A percentile compares a stretch with the other conserved stretches of the same genome.
Evolutionary conservation across 192 early-diverging fungal genomes (phyloP).

Genomic region (Coemansia sp.): DNA sequence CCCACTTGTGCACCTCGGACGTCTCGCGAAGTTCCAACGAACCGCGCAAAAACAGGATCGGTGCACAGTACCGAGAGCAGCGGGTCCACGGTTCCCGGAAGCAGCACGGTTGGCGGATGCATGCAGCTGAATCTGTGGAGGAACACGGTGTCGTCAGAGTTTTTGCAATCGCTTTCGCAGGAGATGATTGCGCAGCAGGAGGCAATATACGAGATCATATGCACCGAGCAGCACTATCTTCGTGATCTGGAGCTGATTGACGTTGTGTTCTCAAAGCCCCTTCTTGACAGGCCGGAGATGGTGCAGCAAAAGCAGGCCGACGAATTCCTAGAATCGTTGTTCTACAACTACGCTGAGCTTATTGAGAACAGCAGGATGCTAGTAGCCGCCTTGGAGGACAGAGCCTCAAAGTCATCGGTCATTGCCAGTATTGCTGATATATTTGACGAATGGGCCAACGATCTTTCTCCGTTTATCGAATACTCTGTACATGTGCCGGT

Average conservation of each 20-base stretch:
- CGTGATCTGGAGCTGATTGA: slow-evolving; percentile 81
- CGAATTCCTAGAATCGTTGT: slow-evolving; percentile 70
- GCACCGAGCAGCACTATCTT: slow-evolving; percentile 87
- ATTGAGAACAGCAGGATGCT: slow-evolving; percentile 61
- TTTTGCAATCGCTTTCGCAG: slow-evolving; percentile 30
- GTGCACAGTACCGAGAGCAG: slow-evolving; percentile 9
- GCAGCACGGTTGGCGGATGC: slow-evolving; percentile 11
- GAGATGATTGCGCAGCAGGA: slow-evolving; percentile 67
- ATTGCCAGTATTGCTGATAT: slow-evolving; percentile 83
- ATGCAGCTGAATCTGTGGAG: slow-evolving; percentile 54
- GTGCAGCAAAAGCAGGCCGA: slow-evolving; percentile 60
- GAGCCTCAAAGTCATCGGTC: slow-evolving; percentile 61
- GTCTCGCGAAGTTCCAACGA: not conserved
- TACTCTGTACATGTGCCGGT: slow-evolving; percentile 85
- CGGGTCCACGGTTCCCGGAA: not conserved
- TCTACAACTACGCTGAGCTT: slow-evolving; percentile 73
- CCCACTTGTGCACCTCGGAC: not conserved
- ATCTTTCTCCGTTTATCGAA: slow-evolving; percentile 74
- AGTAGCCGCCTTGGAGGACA: slow-evolving; percentile 54
- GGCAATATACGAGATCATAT: slow-evolving; percentile 86
- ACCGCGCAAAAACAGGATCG: not conserved
- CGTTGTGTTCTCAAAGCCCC: slow-evolving; percentile 67
- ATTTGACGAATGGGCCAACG: slow-evolving; percentile 67
- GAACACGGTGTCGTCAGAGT: slow-evolving; percentile 36
- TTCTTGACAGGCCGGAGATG: slow-evolving; percentile 57